Conservation (phyloP, 2,329 filamentous ascomycete species). For the Colletotrichum spinosum region DNA sequence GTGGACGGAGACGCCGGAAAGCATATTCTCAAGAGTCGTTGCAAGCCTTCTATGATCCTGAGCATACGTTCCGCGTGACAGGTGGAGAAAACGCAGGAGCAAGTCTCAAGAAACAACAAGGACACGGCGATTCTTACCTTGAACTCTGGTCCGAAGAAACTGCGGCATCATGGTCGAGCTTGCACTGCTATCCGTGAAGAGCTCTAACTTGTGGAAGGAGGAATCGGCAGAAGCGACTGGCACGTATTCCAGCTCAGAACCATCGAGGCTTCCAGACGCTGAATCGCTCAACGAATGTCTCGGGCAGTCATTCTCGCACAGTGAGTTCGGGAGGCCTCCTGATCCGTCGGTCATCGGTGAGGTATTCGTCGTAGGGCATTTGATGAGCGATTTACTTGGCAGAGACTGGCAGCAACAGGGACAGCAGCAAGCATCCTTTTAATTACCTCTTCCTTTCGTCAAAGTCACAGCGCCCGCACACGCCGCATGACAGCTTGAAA, state of each 20-base stretch:
- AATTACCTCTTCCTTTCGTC: neutral
- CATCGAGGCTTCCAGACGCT: neutral
- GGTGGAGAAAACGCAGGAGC: too few relatives aligned
- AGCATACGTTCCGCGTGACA: neutral
- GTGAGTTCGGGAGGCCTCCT: slow-evolving; percentile 10
- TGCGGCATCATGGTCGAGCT: too few relatives aligned
- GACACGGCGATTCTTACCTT: too few relatives aligned
- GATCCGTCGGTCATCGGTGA: neutral
- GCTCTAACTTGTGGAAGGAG: too few relatives aligned
- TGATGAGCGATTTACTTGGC: slow-evolving; percentile 13
- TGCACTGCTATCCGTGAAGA: too few relatives aligned
- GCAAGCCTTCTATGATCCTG: neutral
- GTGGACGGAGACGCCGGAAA: slow-evolving; percentile 17
- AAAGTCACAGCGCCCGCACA: too few relatives aligned
- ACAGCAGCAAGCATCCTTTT: neutral
- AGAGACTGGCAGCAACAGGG: neutral
- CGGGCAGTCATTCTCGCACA: neutral
- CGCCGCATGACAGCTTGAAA: neutral
- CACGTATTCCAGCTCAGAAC: too few relatives aligned
- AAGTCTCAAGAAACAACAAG: too few relatives aligned
- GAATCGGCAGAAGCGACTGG: too few relatives aligned
- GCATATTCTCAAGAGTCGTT: neutral
- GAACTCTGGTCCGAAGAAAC: too few relatives aligned
- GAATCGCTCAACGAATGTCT: neutral
- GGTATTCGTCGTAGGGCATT: neutral